Conservation (phyloP, 78 protist species). For the Parvularia atlantis region DNA sequence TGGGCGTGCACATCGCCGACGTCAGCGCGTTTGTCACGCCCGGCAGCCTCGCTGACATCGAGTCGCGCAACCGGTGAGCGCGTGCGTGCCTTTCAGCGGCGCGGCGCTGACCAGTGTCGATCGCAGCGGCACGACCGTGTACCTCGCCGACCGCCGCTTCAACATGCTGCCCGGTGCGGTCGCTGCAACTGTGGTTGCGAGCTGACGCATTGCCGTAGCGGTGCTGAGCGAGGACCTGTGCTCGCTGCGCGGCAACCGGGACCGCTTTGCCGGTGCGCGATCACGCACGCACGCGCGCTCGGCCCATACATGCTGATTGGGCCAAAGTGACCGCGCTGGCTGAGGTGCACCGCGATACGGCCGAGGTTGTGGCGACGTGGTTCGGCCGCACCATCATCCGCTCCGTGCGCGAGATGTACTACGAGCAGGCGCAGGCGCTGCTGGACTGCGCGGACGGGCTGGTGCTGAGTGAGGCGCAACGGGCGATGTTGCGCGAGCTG, state of each 20-base stretch:
- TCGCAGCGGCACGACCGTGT: conserved; percentile 69
- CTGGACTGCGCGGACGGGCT: conserved; percentile 21
- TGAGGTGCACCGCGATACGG: neutral
- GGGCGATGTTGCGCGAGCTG: conserved; percentile 15
- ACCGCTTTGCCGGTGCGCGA: conserved; percentile 14
- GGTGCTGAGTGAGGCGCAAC: conserved; percentile 13
- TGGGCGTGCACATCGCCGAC: conserved; percentile 88
- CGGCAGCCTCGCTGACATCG: conserved; percentile 59
- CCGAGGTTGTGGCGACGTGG: conserved; percentile 19
- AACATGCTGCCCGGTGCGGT: conserved; percentile 66
- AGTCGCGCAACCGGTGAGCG: conserved; percentile 57
- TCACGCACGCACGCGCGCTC: conserved; percentile 33
- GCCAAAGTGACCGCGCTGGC: neutral
- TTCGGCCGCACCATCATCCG: conserved; percentile 41
- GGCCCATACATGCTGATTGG: neutral
- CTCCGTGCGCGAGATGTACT: conserved; percentile 21
- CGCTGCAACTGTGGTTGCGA: too few species aligned
- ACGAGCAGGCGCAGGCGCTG: conserved; percentile 46
- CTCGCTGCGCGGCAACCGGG: conserved; percentile 41
- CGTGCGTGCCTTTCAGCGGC: too few species aligned
- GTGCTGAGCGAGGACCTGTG: conserved; percentile 63
- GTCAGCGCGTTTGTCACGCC: conserved; percentile 67
- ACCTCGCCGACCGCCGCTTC: conserved; percentile 56
- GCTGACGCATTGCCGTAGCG: too few species aligned
- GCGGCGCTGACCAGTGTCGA: too few species aligned